Conservation (phyloP, 371 early-diverging fungal genomes). For the Mucor lusitanicus region DNA sequence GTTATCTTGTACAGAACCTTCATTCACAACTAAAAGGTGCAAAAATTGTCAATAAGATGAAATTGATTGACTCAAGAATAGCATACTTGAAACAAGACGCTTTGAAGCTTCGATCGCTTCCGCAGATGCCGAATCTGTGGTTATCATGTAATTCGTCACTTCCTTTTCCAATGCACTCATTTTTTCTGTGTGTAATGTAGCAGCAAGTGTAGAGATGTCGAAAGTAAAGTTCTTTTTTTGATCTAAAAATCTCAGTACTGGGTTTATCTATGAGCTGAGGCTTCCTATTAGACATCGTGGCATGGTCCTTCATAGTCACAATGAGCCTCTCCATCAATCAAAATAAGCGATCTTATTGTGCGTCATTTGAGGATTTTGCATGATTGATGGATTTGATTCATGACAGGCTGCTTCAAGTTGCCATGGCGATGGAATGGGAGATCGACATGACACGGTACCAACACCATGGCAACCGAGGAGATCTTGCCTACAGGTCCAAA, state of each 20-base stretch:
- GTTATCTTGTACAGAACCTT: constrained; percentile 40
- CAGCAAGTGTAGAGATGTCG: background rate
- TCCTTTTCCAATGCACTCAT: constrained; percentile 38
- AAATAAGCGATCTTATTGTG: background rate
- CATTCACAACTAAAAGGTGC: constrained; percentile 34
- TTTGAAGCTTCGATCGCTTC: constrained; percentile 33
- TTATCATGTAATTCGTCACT: constrained; percentile 51
- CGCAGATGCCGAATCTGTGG: constrained; percentile 33
- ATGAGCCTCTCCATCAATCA: background rate
- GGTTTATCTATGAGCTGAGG: background rate
- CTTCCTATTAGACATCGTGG: background rate
- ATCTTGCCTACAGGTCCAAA: background rate
- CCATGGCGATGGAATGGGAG: background rate
- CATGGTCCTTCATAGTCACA: constrained; percentile 1
- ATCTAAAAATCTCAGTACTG: background rate
- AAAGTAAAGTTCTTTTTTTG: background rate
- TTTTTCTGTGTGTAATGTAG: background rate
- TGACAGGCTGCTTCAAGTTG: background rate
- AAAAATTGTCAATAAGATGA: background rate
- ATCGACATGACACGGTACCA: background rate
- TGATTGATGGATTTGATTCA: background rate
- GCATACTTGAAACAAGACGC: constrained; percentile 34
- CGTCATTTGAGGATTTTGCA: background rate
- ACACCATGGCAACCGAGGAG: background rate
- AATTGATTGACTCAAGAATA: too few species aligned